These are phyloP conservation scores for Mucor plumbeus DNA, from an alignment of 371 early-diverging fungal species.

Conservation along the genomic window DNA sequence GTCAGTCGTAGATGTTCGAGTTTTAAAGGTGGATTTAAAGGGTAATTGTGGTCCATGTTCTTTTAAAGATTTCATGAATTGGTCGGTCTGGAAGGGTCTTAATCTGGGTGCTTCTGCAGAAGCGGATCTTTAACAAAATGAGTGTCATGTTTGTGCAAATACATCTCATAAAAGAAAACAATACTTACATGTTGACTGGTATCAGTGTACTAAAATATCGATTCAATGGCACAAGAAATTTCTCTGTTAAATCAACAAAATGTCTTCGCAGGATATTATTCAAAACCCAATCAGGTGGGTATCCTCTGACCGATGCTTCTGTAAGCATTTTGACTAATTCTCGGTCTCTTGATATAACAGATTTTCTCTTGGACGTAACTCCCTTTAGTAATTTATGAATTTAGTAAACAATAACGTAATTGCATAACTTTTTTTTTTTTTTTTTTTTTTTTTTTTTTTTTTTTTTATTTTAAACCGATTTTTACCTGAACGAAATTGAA, in stretches of 20 bases:
- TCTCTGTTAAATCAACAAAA: constrained; percentile 91
- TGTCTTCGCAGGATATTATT: constrained; percentile 92
- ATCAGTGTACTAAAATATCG: constrained; percentile 90
- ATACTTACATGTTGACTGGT: constrained; percentile 62
- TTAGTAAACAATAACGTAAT: background rate
- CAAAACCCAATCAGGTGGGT: constrained; percentile 71
- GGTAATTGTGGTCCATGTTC: constrained; percentile 60
- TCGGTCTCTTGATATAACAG: constrained; percentile 79
- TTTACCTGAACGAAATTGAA: constrained; percentile 64
- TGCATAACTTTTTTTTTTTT: background rate
- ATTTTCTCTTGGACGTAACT: constrained; percentile 79
- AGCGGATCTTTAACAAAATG: constrained; percentile 10
- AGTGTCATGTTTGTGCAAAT: background rate
- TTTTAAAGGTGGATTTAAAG: constrained; percentile 57
- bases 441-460: too few species aligned
- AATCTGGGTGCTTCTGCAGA: constrained; percentile 42
- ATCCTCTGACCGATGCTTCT: constrained; percentile 69
- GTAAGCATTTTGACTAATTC: constrained; percentile 73
- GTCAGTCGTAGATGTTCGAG: constrained; percentile 50
- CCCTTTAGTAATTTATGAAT: constrained; percentile 41
- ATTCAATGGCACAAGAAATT: constrained; percentile 94
- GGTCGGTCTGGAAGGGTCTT: constrained; percentile 58
- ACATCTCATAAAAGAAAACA: background rate
- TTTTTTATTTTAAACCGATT: background rate
- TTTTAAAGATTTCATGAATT: constrained; percentile 58